A percentile compares a stretch with the other conserved stretches of the same genome.
phyloP scores from a whole-genome alignment of 2,329 filamentous ascomycete species.

The Magnaporthiopsis poae region DNA sequence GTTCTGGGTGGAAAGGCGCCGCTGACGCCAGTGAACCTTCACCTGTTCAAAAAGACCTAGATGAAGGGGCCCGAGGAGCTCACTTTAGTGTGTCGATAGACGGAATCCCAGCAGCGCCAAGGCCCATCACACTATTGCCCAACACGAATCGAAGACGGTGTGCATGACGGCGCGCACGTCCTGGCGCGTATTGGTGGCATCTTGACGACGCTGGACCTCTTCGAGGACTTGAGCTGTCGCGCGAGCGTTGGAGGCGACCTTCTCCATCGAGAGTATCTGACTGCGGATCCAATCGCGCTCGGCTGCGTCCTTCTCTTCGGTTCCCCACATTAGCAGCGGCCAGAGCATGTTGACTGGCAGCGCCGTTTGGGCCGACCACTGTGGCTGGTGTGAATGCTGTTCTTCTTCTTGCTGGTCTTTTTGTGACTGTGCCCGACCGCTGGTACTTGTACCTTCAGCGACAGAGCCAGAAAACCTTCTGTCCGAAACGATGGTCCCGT shows the following conservation, averaged over 20 bases:
- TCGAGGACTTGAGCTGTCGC: conserved; percentile 36
- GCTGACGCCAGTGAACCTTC: conserved; percentile 43
- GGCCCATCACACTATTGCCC: conserved; percentile 39
- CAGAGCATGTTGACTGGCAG: conserved; percentile 48
- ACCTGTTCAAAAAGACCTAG: conserved; percentile 27
- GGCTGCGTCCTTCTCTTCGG: conserved; percentile 39
- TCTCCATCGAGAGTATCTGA: conserved; percentile 38
- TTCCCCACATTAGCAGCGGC: conserved; percentile 46
- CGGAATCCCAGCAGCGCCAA: not conserved
- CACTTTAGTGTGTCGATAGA: not conserved
- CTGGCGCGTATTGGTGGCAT: conserved; percentile 28
- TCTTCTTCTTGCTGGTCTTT: not conserved
- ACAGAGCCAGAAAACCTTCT: conserved; percentile 18
- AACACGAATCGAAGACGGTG: conserved; percentile 39
- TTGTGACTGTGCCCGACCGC: not conserved
- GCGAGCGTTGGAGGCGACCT: conserved; percentile 32
- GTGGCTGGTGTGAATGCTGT: not conserved
- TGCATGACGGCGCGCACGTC: conserved; percentile 38
- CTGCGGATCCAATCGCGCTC: conserved; percentile 41
- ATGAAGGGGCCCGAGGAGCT: not conserved
- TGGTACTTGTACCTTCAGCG: conserved; percentile 18
- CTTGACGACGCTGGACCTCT: conserved; percentile 35
- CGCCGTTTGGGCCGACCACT: conserved; percentile 13
- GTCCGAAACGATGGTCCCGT: not conserved
- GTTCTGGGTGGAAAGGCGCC: conserved; percentile 34